Evolutionary conservation across 1,139 yeast species (phyloP).

Genomic region (Kurtzmaniella quercitrusa): DNA sequence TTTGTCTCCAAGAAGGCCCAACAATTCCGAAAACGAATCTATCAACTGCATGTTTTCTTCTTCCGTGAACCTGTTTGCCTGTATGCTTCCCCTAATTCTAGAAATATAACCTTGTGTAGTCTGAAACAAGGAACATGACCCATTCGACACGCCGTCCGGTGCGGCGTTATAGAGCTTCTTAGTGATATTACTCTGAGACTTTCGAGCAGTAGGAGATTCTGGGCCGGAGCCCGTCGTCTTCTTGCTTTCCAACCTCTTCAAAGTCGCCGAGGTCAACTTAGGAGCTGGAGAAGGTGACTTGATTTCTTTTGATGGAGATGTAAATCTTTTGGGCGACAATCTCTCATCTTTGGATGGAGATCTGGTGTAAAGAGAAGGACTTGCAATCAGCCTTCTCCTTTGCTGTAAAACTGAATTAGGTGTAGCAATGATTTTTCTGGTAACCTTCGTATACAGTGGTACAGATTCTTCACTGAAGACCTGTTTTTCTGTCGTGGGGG

Average conservation of each 20-base stretch:
- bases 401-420: background rate
- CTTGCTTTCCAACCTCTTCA: conserved; percentile 28
- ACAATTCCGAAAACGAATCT: background rate
- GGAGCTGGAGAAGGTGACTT: conserved; percentile 16
- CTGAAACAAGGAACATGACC: background rate
- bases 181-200: conserved; percentile 6
- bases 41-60: conserved; percentile 3
- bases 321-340: conserved; percentile 10
- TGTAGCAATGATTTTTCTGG: conserved; percentile 24
- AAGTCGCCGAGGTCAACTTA: conserved; percentile 22
- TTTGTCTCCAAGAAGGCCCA: background rate
- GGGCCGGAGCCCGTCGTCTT: conserved; percentile 3
- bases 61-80: background rate
- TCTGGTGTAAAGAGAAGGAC: background rate
- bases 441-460: conserved; percentile 27
- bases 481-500: conserved; percentile 4
- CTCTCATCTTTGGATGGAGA: background rate
- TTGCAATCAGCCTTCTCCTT: conserved; percentile 1
- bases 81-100: background rate
- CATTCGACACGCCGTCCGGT: background rate
- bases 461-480: background rate
- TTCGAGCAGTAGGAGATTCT: background rate
- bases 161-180: conserved; percentile 6
- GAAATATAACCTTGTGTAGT: background rate
- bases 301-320: conserved; percentile 3